phyloP scores from a whole-genome alignment of 345 rosid species.

The Populus alba region DNA sequence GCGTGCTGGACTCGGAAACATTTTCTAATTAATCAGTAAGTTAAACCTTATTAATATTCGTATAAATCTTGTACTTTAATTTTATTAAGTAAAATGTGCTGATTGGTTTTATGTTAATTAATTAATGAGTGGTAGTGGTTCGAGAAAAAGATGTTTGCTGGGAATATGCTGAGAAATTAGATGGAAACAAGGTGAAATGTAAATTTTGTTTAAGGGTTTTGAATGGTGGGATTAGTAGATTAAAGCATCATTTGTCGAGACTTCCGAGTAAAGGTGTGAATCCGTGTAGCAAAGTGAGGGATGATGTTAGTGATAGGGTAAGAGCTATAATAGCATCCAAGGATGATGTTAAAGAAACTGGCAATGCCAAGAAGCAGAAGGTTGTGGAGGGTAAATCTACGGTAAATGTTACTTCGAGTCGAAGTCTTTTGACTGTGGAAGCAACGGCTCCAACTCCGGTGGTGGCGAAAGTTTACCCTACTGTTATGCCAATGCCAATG shows the following conservation, averaged over 20 bases:
- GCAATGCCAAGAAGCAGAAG: conserved; percentile 43
- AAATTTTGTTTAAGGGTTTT: conserved; percentile 66
- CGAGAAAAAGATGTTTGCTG: conserved; percentile 87
- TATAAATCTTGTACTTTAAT: background rate
- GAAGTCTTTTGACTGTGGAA: conserved; percentile 37
- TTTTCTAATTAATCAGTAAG: conserved; percentile 30
- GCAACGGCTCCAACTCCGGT: conserved; percentile 27
- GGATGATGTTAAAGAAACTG: conserved; percentile 55
- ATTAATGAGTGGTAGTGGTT: conserved; percentile 53
- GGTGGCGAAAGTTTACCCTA: conserved; percentile 46
- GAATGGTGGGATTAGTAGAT: conserved; percentile 86
- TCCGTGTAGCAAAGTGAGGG: conserved; percentile 80
- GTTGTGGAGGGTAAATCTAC: conserved; percentile 46
- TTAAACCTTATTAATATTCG: conserved; percentile 1
- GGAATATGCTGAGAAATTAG: conserved; percentile 89
- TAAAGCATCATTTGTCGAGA: conserved; percentile 86
- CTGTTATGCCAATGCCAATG: conserved; percentile 32
- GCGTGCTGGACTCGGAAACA: background rate
- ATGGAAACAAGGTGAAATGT: conserved; percentile 84
- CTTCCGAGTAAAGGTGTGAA: conserved; percentile 90
- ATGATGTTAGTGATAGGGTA: conserved; percentile 75
- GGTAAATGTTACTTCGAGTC: conserved; percentile 29
- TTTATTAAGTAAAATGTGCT: background rate
- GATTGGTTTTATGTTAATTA: background rate
- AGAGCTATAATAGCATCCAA: conserved; percentile 58